Base-by-base conservation (phyloP, 1,284 basidiomycete species). In the Tylopilus orsonianus region DNA sequence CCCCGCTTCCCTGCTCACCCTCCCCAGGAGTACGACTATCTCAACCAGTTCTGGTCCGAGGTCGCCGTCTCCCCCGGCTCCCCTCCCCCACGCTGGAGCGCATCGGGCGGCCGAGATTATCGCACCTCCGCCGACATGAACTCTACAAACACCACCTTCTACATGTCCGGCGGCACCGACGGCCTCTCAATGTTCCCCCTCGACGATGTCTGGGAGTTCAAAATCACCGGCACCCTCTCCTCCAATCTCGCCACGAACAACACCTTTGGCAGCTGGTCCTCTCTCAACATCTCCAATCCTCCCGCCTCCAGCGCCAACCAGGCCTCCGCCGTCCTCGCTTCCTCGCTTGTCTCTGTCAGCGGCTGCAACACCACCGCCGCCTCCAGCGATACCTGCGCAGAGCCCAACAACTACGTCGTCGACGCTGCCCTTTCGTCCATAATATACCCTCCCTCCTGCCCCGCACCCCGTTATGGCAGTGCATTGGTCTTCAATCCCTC, bases 21-120 rank as follows among this genome's bases (percentile, higher is more conserved):
- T 3, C 41, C 13, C 41, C 61, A 87, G 87, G 86, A 87, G 68
- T 90, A 75, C 58, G 84, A 88, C 64, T 90, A 83, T 57, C 76
- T 63, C 48, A 81, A 80, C 55, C 73, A 87, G 51, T 90, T 90
- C 60, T 90, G 88, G 88, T 74, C 81, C 0, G 54, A 77, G 57
- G 77, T 88, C 27, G 56, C 54, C 14, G 56, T 85, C 9, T 71
- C 78, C 16, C 60, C 77, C 19, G 75, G 75, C 16, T 67, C 74
- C 12, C 87, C 86, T 41, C 72, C 79, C 23, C 62, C 81, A 46
- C 75, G 86, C 19, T 87, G 78, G 75, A 81, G 80, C 44, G 81
- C 87, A 3, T 77, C 78, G 20, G 87, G 88, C 40, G 87, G 87
- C 3, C 81, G 80, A 42, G 88, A 90, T 54, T 64, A 71, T 38